Evolutionary conservation across 140 eudicot species (phyloP).

Genomic region (Cichorium intybus): DNA sequence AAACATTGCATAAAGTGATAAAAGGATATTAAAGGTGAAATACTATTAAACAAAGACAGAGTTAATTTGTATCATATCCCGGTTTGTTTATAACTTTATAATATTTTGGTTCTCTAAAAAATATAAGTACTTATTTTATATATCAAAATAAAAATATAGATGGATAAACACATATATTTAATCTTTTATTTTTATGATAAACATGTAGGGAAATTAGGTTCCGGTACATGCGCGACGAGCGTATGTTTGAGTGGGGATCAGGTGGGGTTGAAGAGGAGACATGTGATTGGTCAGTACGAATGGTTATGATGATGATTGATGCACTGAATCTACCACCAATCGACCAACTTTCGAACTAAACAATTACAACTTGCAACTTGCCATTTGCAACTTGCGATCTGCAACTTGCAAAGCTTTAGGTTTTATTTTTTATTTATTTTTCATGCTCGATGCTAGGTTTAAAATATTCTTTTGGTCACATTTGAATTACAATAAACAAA

Average conservation of each 20-base stretch:
- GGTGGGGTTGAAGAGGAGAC: constrained; percentile 18
- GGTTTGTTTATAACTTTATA: too few relatives aligned
- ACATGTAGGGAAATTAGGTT: neutral
- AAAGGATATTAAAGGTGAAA: too few relatives aligned
- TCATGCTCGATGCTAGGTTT: neutral
- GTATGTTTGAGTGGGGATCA: constrained; percentile 16
- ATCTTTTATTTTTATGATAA: neutral
- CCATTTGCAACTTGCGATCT: constrained; percentile 24
- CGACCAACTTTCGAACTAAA: constrained; percentile 24
- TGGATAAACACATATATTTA: neutral
- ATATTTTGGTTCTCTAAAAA: neutral
- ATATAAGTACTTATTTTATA: neutral
- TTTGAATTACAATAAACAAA: neutral
- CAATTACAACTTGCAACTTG: constrained; percentile 16
- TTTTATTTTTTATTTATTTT: neutral
- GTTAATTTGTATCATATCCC: too few relatives aligned
- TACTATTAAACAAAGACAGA: too few relatives aligned
- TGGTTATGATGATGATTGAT: constrained; percentile 24
- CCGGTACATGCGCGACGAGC: constrained; percentile 1
- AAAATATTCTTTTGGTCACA: neutral
- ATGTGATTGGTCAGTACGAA: constrained; percentile 32
- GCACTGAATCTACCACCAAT: constrained; percentile 18
- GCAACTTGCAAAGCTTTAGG: constrained; percentile 9
- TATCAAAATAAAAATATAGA: neutral
- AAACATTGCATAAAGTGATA: too few relatives aligned